These are phyloP conservation scores for Phytophthora multivora DNA, from an alignment of 352 stramenopile species.

Conservation along the genomic window DNA sequence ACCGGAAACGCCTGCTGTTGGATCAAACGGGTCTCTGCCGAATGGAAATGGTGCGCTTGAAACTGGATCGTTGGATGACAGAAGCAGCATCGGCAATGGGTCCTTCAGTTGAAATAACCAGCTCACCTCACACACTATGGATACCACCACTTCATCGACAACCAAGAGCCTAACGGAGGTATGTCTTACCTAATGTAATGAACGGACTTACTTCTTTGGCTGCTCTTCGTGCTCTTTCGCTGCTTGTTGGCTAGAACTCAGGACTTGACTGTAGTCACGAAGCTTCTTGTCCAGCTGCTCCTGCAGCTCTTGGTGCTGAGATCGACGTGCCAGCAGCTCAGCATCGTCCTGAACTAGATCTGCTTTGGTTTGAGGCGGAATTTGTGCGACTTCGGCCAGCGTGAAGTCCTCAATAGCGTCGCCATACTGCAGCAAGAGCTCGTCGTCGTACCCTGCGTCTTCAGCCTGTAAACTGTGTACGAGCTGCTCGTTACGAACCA, in stretches of 20 bases:
- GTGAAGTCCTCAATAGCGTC: neutral
- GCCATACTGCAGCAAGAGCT: conserved; percentile 20
- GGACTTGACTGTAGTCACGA: conserved; percentile 37
- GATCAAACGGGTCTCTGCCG: conserved; percentile 39
- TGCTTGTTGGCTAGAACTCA: conserved; percentile 18
- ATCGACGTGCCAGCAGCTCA: conserved; percentile 18
- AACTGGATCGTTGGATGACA: conserved; percentile 31
- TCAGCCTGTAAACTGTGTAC: conserved; percentile 12
- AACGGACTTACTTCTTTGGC: conserved; percentile 31
- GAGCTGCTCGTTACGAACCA: conserved; percentile 53
- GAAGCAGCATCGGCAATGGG: conserved; percentile 38
- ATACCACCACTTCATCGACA: conserved; percentile 26
- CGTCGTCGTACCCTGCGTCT: conserved; percentile 16
- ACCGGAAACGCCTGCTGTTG: conserved; percentile 20
- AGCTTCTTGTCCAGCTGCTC: conserved; percentile 45
- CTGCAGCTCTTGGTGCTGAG: conserved; percentile 44
- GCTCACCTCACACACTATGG: conserved; percentile 18
- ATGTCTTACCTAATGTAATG: conserved; percentile 40
- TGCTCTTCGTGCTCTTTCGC: neutral
- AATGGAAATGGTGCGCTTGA: conserved; percentile 38
- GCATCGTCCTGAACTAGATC: neutral
- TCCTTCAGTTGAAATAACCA: conserved; percentile 38
- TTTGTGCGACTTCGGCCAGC: conserved; percentile 1
- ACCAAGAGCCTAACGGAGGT: conserved; percentile 15
- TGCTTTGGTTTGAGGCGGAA: neutral